These are phyloP conservation scores for Penicillium crystallinum DNA, from an alignment of 495 filamentous ascomycete species.

Conservation along the genomic window DNA sequence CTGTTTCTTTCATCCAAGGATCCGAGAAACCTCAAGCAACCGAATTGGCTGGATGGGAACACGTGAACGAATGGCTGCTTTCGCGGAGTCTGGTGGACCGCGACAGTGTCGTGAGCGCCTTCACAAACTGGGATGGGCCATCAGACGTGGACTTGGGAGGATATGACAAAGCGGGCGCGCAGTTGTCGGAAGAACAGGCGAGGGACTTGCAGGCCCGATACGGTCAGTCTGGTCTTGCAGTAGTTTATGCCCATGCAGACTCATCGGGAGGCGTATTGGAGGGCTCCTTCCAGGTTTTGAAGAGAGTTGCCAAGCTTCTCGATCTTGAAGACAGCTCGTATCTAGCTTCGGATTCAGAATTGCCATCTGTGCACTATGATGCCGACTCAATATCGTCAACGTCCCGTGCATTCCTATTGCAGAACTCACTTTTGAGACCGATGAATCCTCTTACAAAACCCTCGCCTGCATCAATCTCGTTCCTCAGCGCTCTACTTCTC, in stretches of 20 bases:
- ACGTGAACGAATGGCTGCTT: slow-evolving; percentile 77
- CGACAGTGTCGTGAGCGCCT: slow-evolving; percentile 50
- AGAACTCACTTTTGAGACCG: slow-evolving; percentile 52
- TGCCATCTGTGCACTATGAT: slow-evolving; percentile 33
- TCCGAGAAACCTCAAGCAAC: slow-evolving; percentile 15
- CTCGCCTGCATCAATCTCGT: slow-evolving; percentile 49
- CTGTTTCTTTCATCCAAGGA: slow-evolving; percentile 25
- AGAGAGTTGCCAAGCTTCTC: slow-evolving; percentile 55
- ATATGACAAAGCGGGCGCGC: slow-evolving; percentile 46
- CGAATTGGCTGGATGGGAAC: slow-evolving; percentile 59
- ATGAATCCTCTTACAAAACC: slow-evolving; percentile 67
- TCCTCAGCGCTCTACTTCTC: slow-evolving; percentile 63
- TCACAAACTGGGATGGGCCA: slow-evolving; percentile 77
- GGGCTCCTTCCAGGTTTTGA: slow-evolving; percentile 57
- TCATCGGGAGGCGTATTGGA: slow-evolving; percentile 54
- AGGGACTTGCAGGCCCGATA: slow-evolving; percentile 57
- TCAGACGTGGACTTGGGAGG: slow-evolving; percentile 73
- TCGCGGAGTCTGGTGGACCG: slow-evolving; percentile 49
- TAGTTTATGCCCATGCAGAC: slow-evolving; percentile 64
- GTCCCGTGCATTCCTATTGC: slow-evolving; percentile 44
- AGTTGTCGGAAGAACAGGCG: slow-evolving; percentile 48
- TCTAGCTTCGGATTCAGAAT: slow-evolving; percentile 20
- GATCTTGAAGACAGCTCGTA: slow-evolving; percentile 50
- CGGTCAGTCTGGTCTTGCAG: slow-evolving; percentile 65
- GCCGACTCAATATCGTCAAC: slow-evolving; percentile 35